These are phyloP conservation scores for Epichloe gansuensis DNA, from an alignment of 2,329 filamentous ascomycete genomes.

Conservation along the genomic window DNA sequence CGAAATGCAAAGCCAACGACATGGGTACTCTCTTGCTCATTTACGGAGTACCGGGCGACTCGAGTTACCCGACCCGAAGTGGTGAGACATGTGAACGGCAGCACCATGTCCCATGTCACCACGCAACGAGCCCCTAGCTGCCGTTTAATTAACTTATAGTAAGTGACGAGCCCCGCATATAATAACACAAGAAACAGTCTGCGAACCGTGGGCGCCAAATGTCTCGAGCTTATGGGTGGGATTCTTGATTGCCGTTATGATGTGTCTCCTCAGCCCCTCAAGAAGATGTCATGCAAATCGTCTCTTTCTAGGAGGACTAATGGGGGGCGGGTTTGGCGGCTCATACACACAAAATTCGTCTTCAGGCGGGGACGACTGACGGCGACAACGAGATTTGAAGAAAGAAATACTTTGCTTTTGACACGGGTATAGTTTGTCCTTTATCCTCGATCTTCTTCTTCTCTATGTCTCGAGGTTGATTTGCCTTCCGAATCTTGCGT, in stretches of 20 bases:
- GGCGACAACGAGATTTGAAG: not conserved
- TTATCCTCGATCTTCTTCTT: not conserved
- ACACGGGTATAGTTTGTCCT: not conserved
- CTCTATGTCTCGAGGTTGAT: slow-evolving; percentile 86
- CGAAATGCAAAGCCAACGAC: no score
- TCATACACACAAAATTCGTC: slow-evolving; percentile 1
- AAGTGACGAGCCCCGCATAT: no score
- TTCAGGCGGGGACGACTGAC: not conserved
- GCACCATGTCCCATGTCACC: not conserved
- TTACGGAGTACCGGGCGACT: not conserved
- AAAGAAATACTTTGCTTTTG: not conserved
- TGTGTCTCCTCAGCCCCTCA: not conserved
- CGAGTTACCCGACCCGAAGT: not conserved
- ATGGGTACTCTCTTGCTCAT: no score
- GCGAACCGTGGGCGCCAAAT: no score
- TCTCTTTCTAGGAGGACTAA: not conserved
- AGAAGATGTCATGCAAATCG: not conserved
- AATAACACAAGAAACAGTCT: no score
- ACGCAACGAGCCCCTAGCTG: not conserved
- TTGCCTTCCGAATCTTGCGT: slow-evolving; percentile 87
- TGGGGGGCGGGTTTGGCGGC: not conserved
- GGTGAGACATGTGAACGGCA: not conserved
- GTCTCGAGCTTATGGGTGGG: not conserved
- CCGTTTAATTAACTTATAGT: not conserved
- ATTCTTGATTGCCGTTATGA: not conserved